phyloP scores from a whole-genome alignment of 768 basidiomycete species.

The Sporobolomyces roseus region DNA sequence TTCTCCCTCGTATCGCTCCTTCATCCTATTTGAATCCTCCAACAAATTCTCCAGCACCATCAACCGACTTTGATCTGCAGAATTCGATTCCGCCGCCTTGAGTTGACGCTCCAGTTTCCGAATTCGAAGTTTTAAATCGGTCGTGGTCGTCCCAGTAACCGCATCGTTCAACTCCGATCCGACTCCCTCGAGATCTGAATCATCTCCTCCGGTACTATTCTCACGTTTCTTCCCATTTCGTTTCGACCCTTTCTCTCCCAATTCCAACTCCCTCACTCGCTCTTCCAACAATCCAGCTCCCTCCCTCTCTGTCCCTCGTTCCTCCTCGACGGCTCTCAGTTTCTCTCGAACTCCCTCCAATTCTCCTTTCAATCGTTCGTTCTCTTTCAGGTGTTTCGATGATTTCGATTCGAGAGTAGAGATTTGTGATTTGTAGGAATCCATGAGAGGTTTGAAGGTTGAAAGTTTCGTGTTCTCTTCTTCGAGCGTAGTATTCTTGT shows the following conservation, averaged over 20 bases:
- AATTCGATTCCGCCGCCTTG: slow-evolving; percentile 66
- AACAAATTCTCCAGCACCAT: slow-evolving; percentile 80
- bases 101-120: slow-evolving; percentile 76
- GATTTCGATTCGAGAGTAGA: slow-evolving; percentile 70
- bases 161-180: slow-evolving; percentile 85
- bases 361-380: slow-evolving; percentile 73
- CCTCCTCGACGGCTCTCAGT: slow-evolving; percentile 58
- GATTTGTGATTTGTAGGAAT: slow-evolving; percentile 84
- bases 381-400: slow-evolving; percentile 64
- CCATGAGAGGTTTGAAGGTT: slow-evolving; percentile 81
- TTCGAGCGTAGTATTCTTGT: slow-evolving; percentile 85
- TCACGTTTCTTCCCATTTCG: slow-evolving; percentile 45
- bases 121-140: slow-evolving; percentile 83
- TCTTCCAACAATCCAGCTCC: slow-evolving; percentile 86
- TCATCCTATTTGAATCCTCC: slow-evolving; percentile 86
- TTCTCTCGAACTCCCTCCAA: slow-evolving; percentile 67
- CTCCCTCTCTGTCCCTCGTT: slow-evolving; percentile 73
- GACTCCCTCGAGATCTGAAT: slow-evolving; percentile 52
- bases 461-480: slow-evolving; percentile 84
- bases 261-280: slow-evolving; percentile 79
- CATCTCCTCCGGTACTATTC: slow-evolving; percentile 45
- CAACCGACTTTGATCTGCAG: slow-evolving; percentile 63
- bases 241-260: slow-evolving; percentile 47
- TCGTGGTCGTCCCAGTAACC: slow-evolving; percentile 77
- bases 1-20: slow-evolving; percentile 79